Evolutionary conservation across 139 green algal species (phyloP).

Genomic region (Coccomyxa sp.): DNA sequence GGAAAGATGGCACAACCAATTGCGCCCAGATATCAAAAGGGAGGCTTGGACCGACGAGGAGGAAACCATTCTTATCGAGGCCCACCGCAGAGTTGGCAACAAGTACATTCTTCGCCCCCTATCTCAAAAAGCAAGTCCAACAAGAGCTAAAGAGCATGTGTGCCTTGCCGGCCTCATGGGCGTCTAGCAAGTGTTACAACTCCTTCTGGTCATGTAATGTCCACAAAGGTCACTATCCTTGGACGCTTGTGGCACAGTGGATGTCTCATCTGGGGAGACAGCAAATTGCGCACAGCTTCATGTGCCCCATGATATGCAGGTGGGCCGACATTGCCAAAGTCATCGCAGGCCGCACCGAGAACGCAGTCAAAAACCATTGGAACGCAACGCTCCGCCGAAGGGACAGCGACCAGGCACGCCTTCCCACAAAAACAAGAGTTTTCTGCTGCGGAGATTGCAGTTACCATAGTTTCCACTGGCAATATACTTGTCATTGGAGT

Average conservation of each 20-base stretch:
- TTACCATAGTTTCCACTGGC: background rate
- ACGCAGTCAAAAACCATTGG: constrained; percentile 87
- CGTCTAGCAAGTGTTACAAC: too few species aligned
- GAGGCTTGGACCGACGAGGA: constrained; percentile 30
- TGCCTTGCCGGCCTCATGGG: too few species aligned
- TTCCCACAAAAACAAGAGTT: too few species aligned
- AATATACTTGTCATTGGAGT: background rate
- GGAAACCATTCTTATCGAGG: constrained; percentile 2
- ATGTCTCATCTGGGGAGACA: too few species aligned
- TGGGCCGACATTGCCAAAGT: constrained; percentile 73
- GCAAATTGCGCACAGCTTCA: too few species aligned
- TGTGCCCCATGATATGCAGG: constrained; percentile 16
- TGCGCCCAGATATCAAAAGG: constrained; percentile 24
- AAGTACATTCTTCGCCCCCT: background rate
- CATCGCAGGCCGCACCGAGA: constrained; percentile 73
- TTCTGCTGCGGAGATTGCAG: too few species aligned
- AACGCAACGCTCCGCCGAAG: constrained; percentile 65
- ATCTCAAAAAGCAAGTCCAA: background rate
- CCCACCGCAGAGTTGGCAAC: constrained; percentile 7
- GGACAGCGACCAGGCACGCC: constrained; percentile 7
- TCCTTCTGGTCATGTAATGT: background rate
- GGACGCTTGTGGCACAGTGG: too few species aligned
- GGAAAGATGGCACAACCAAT: constrained; percentile 33
- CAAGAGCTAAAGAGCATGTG: too few species aligned
- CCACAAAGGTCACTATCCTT: too few species aligned